Evolutionary conservation across 31 red algal species (phyloP), one percentile per base, ranked within the genome.

Genomic region (Porphyra umbilicalis): DNA sequence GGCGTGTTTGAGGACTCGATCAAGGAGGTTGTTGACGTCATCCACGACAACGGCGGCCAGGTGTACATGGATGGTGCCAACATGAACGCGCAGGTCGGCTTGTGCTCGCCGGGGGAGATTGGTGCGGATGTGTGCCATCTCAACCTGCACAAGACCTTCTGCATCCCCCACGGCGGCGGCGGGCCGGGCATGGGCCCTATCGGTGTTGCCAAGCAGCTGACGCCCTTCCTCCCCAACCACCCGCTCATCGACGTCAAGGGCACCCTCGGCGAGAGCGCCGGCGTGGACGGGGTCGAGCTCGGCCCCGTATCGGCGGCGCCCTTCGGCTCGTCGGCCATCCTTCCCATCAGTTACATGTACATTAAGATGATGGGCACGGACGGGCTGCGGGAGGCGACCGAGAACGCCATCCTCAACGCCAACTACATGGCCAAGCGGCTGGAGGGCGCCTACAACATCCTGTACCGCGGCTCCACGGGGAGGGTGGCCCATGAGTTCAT

Each of bases 41-140:
- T 99, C 85, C 98, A 99, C 75, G 71, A 85, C 9, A 92, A 97
- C 78, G 98, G 98, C 30, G 98, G 98, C 31, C 92, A 97, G 82
- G 98, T 99, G 14, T 99, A 99, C 82, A 99, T 99, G 94, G 98
- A 99, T 42, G 98, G 98, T 25, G 98, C 98, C 0, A 97, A 99
- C 84, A 95, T 99, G 98, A 99, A 99, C 44, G 98, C 98, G n/a
- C 98, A 99, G 79, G 97, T 99, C 38, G 98, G 98, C 18, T 46
- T 99, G 35, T 89, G 85, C 77, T 97, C 94, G 35, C 98, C 98
- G 7, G 98, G 94, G 29, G 88, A 95, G 81, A 99, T 99, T 85
- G 95, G 95, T 80, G 98, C 94, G 7, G 98, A 99, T 83, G 98
- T 96, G 39, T 99, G 98, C 91, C 98, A 99, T 83, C 80, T 99